Conservation (phyloP, 192 early-diverging fungal species). For the Funneliformis mosseae region DNA sequence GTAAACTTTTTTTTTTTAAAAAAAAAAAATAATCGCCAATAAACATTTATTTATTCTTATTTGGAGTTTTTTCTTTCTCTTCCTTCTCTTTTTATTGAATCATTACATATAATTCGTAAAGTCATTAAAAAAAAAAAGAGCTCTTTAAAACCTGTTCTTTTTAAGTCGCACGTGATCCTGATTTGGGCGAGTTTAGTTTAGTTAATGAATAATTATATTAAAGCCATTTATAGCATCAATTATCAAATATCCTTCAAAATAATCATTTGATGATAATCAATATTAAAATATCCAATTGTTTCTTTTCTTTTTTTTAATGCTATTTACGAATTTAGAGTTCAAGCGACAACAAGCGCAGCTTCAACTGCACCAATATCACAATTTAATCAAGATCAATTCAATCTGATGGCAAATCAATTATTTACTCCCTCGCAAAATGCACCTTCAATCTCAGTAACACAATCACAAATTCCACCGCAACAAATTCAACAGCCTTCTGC, state of each 20-base stretch:
- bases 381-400: constrained; percentile 24
- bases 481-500: neutral
- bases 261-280: neutral
- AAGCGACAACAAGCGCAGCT: constrained; percentile 5
- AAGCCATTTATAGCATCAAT: neutral
- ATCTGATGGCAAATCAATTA: constrained; percentile 7
- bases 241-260: neutral
- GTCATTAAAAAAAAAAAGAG: neutral
- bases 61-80: neutral
- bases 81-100: no score
- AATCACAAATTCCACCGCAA: neutral
- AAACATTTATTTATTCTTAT: neutral
- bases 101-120: neutral
- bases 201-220: neutral
- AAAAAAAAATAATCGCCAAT: neutral
- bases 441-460: neutral
- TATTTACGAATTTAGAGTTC: neutral
- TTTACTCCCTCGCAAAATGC: neutral
- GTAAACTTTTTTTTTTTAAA: neutral
- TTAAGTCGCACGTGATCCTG: constrained; percentile 13
- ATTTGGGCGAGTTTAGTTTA: neutral
- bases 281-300: neutral
- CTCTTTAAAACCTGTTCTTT: neutral
- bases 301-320: neutral
- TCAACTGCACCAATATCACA: neutral